Evolutionary conservation across 1,139 yeast genomes (phyloP).

Genomic region (Lodderomyces metapsilosis): DNA sequence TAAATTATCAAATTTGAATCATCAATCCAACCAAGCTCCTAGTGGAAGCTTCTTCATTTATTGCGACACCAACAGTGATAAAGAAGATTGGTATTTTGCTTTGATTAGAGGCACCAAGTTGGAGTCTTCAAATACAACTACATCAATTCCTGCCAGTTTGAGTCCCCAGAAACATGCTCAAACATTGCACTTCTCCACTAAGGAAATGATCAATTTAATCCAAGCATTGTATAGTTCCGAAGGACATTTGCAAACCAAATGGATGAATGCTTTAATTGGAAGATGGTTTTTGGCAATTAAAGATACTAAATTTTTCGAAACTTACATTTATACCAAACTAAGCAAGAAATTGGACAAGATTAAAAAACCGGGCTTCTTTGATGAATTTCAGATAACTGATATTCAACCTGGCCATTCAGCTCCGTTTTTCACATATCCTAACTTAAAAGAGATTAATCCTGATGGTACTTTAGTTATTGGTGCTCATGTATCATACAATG

Average conservation of each 20-base stretch:
- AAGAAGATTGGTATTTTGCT: slow-evolving; percentile 92
- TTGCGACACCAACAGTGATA: slow-evolving; percentile 72
- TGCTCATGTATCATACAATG: slow-evolving; percentile 64
- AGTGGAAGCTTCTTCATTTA: slow-evolving; percentile 68
- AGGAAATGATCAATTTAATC: slow-evolving; percentile 69
- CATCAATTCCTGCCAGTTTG: slow-evolving; percentile 14
- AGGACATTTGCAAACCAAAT: slow-evolving; percentile 78
- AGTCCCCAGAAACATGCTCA: slow-evolving; percentile 55
- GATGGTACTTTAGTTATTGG: slow-evolving; percentile 75
- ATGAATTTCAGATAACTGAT: slow-evolving; percentile 71
- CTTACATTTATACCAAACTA: slow-evolving; percentile 56
- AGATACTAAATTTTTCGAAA: slow-evolving; percentile 63
- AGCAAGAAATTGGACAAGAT: slow-evolving; percentile 73
- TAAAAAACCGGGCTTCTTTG: slow-evolving; percentile 83
- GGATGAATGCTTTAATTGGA: slow-evolving; percentile 88
- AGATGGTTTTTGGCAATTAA: slow-evolving; percentile 75
- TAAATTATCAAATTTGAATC: background rate
- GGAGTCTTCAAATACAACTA: background rate
- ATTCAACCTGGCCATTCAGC: slow-evolving; percentile 78
- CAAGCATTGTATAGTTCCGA: slow-evolving; percentile 78
- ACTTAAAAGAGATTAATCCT: slow-evolving; percentile 66
- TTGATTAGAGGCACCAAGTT: slow-evolving; percentile 70
- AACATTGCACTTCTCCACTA: slow-evolving; percentile 69
- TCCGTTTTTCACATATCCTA: slow-evolving; percentile 77
- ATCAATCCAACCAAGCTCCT: slow-evolving; percentile 34